Evolutionary conservation across 108 stramenopile genomes (phyloP), one percentile per base, ranked within the genome.

Genomic region (Fragilariopsis cylindrus): DNA sequence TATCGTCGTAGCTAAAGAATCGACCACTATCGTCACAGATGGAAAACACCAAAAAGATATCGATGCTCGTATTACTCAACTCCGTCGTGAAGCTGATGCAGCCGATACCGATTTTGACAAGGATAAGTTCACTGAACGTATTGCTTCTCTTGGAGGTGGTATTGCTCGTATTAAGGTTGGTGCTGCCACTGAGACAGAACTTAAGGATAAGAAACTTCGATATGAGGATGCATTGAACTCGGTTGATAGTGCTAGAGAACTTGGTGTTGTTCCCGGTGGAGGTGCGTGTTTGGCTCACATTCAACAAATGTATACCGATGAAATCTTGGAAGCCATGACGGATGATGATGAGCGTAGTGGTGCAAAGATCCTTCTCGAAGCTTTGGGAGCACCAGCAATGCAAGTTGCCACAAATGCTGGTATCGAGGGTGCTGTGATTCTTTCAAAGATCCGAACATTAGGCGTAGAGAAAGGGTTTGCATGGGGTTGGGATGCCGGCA

Each of bases 201-300:
- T 98, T 54, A 98, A 97, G 93, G 98, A 98, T 80, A 98, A 98
- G 90, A 97, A 97, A 85, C 92, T 98, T 40, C 88, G 98, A 48
- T 97, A 97, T 80, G 98, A 97, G 71, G 98, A 97, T 86, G 98
- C 98, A 48, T 75, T 98, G 46, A 98, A 98, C 85, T 96, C 95
- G 4, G 97, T 98, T 9, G 72, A 93, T 55, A 84, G 84, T 60
- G 98, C 98, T 43, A 77, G 96, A 49, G 96, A 97, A 77, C 82
- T 97, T 65, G 98, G 98, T 40, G 90, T 97, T 62, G 95, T 97
- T 16, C 98, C 98, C n/a, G 98, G 98, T 49, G 98, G 98, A 60
- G 98, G 98, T 42, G 76, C 95, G 7, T 92, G 92, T 76, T 75
- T 97, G 52, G 92, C 92, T 15, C 87, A 91, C 90, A 83, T 98